Evolutionary conservation across 73 alveolate species (phyloP), one percentile per base, ranked within the genome.

Genomic region (Urostyla sp.): DNA sequence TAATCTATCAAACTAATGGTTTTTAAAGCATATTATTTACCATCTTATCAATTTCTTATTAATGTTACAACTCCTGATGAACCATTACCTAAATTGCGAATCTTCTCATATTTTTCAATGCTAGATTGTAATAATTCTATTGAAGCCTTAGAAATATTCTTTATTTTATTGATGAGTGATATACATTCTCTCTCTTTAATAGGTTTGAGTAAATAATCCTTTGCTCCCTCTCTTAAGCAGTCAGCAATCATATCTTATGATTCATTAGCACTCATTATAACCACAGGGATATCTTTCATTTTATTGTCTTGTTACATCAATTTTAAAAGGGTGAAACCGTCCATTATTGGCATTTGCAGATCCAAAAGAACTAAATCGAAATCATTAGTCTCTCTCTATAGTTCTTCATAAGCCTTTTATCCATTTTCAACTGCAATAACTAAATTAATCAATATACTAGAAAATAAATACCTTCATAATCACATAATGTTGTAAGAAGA

Each of bases 181-280:
- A 60, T 72, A 30, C 87, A 56, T 32, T 83, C 91, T 56, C 74
- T 60, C 18, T 75, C 48, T 36, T 93, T 77, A 8, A 94, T 77
- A 6, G 98, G 98, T 80, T 94, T 94, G 48, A 92, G 89, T 40
- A 94, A 63, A 84, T 89, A 94, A 67, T 94, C 95, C 38, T 34
- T 45, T 23, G 98, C 98, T 23, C 98, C 98, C 18, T 55, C 46
- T 21, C 75, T 52, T 10, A 83, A 75, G 54, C 95, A 89, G 23
- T 90, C 74, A 35, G 95, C 92, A 38, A 86, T 84, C 13, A 61
- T 67, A 23, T 87, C 92, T 50, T 72, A 84, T 44, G 82, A 89
- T 26, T 74, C 93, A 58, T 91, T 88, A 35, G 94, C 95, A 59
- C 93, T 67, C 95, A 94, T 90, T 89, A 94, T 91, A 11, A 94